Evolutionary conservation across 805 yeast genomes (phyloP).

Genomic region (Ogataea angusta): DNA sequence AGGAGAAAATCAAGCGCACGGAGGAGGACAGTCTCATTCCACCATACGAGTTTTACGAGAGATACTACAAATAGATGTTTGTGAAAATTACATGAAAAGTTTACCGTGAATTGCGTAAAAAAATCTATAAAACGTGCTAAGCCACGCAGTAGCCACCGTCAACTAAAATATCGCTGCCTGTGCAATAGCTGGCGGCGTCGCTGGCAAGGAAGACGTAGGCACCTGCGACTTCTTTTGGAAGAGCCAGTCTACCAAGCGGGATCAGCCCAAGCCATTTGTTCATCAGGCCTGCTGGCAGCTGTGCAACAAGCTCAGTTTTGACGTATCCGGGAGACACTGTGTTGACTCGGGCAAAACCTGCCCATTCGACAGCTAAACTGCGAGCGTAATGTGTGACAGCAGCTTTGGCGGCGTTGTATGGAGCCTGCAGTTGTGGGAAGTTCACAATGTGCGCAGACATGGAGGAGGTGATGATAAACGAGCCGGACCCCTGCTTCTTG

Average conservation of each 20-base stretch:
- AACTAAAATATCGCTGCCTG: conserved; percentile 72
- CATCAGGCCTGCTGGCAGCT: conserved; percentile 42
- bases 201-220: conserved; percentile 78
- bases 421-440: conserved; percentile 82
- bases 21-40: conserved; percentile 16
- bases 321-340: conserved; percentile 86
- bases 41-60: conserved; percentile 23
- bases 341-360: conserved; percentile 83
- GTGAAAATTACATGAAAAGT: background rate
- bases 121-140: conserved; percentile 17
- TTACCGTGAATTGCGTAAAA: background rate
- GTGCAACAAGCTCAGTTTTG: conserved; percentile 60
- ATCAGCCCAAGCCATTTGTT: conserved; percentile 48
- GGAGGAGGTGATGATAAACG: conserved; percentile 80
- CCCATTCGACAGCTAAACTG: conserved; percentile 86
- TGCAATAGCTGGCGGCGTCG: conserved; percentile 75
- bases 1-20: conserved; percentile 15
- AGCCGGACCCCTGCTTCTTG: conserved; percentile 70
- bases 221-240: conserved; percentile 72
- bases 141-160: conserved; percentile 75
- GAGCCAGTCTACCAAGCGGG: conserved; percentile 75
- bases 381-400: conserved; percentile 72
- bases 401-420: conserved; percentile 85
- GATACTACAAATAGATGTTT: conserved; percentile 1
- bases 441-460: conserved; percentile 88